These are phyloP conservation scores for Diversispora epigaea DNA, from an alignment of 192 early-diverging fungal genomes.

Conservation along the genomic window DNA sequence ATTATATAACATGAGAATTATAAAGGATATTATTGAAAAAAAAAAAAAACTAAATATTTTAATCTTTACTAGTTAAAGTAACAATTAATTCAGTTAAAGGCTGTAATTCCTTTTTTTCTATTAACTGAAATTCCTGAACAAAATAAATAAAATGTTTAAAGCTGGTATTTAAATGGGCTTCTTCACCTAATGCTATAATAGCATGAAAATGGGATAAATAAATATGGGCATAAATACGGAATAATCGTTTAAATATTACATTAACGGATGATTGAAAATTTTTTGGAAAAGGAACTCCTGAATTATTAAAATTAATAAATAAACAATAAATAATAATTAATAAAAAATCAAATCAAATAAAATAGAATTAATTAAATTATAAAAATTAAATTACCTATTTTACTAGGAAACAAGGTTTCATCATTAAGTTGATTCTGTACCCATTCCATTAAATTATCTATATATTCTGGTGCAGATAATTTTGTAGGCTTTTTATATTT, in stretches of 20 bases:
- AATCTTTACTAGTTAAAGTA: conserved; percentile 12
- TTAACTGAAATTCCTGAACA: conserved; percentile 82
- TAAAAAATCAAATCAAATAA: neutral
- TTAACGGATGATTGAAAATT: conserved; percentile 66
- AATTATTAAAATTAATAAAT: neutral
- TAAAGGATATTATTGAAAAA: neutral
- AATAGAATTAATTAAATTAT: neutral
- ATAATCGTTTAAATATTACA: conserved; percentile 82
- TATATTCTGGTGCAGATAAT: conserved; percentile 87
- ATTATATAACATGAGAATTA: no score
- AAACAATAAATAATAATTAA: neutral
- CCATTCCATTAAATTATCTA: conserved; percentile 83
- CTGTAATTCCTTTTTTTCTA: conserved; percentile 80
- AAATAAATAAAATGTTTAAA: conserved; percentile 95
- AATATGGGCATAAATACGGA: conserved; percentile 92
- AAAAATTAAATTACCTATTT: conserved; percentile 53
- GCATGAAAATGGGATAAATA: conserved; percentile 83
- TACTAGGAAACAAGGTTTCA: conserved; percentile 82
- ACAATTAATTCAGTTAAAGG: conserved; percentile 76
- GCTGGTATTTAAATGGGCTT: conserved; percentile 88
- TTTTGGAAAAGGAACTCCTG: conserved; percentile 68
- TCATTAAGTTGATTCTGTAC: conserved; percentile 83
- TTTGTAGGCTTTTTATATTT: conserved; percentile 84
- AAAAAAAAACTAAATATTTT: neutral
- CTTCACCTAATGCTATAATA: conserved; percentile 75